Base-by-base conservation (phyloP, 495 filamentous ascomycete species). In the Aspergillus mulundensis region DNA sequence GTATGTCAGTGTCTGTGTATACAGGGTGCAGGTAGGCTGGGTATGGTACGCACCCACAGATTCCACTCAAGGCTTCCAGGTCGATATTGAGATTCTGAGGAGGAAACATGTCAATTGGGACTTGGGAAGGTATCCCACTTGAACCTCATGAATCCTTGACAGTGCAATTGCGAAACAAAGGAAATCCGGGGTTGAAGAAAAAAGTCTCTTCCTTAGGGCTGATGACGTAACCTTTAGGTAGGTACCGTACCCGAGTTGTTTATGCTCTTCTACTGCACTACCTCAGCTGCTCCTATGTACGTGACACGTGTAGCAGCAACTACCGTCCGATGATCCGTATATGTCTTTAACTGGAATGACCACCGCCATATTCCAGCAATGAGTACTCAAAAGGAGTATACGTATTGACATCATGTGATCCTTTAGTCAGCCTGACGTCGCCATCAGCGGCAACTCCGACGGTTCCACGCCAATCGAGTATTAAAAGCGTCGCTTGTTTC, bases 51-150 rank as follows among this genome's bases (percentile, higher is more conserved):
- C 50, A 88, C 87, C 91, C 91, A 73, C 85, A 89, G 54, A 96
- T 95, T 18, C 91, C 91, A 64, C 87, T 91, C 58, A 96, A 81
- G 44, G 91, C 90, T 61, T 92, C 89, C 24, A 95, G 83, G 66
- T 94, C 87, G 57, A 95, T 74, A 66, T 86, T 78, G 40, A 78
- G 79, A 53, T 71, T 77, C 20, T 84, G 83, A 30, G 87, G 84
- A 44, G 87, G 87, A 59, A 86, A 87, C 87, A 93, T 91, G 38
- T 28, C 60, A 12, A 54, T 62, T 58, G 54, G 59, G 52, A 54
- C 1, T 6, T 6, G 14, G 1, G 38, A 55, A 55, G 42, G 32
- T 4, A 25, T 57, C 46, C 24, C 23, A 49, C 25, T 16, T 7
- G n/a, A 12, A 15, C 19, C 32, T 36, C 32, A 36, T 36, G 12